Conservation (phyloP, 1,139 yeast genomes). For the Kluyveromyces marxianus region DNA sequence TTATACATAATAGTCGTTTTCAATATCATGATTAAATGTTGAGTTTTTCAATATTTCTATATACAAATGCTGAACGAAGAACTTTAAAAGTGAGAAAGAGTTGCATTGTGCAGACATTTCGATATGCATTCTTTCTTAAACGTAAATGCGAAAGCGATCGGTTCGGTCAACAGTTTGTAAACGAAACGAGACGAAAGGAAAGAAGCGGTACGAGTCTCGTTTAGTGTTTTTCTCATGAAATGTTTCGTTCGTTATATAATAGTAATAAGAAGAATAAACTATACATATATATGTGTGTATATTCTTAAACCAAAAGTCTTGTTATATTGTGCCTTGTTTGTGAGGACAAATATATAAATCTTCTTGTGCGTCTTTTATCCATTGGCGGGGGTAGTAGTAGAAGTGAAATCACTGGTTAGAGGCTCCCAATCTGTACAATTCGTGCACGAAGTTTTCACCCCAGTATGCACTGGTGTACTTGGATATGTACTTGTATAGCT, state of each 20-base stretch:
- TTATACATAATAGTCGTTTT: background rate
- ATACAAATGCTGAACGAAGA: background rate
- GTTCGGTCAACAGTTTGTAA: no score
- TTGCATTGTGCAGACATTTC: background rate
- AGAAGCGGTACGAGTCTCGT: no score
- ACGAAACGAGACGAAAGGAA: no score
- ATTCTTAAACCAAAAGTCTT: no score
- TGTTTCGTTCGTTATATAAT: background rate
- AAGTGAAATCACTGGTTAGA: background rate
- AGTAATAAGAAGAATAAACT: no score
- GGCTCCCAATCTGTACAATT: conserved; percentile 44
- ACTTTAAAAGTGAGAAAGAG: background rate
- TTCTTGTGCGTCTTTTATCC: no score
- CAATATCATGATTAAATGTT: background rate
- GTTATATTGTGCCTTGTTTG: no score
- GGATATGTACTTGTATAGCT: conserved; percentile 76
- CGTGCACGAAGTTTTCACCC: conserved; percentile 96
- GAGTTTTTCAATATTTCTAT: background rate
- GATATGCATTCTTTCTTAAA: no score
- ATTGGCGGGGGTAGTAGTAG: no score
- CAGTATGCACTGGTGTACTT: conserved; percentile 93
- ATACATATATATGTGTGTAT: no score
- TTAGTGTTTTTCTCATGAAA: background rate
- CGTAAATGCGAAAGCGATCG: no score
- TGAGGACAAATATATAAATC: no score